Percentiles rank a stretch among this genome's conserved stretches.
Conservation (phyloP, 495 filamentous ascomycete species). For the Neurospora africana region DNA sequence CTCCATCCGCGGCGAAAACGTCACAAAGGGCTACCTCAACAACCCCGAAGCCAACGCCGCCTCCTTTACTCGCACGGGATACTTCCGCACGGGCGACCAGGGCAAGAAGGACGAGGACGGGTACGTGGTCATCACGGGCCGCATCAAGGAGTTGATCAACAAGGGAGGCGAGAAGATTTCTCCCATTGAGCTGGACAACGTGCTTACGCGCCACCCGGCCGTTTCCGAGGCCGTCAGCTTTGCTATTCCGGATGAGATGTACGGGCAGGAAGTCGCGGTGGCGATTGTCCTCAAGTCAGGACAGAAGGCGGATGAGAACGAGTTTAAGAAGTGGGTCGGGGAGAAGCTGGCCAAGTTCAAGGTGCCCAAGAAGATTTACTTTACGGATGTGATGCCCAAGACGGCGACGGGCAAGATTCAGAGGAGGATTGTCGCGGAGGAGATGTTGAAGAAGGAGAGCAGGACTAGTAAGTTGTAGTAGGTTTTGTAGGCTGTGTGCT, state of each 20-base stretch:
- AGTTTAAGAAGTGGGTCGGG: slow-evolving; percentile 55
- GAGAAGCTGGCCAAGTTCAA: slow-evolving; percentile 70
- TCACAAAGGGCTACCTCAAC: slow-evolving; percentile 75
- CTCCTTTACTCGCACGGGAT: slow-evolving; percentile 53
- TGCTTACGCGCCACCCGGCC: slow-evolving; percentile 53
- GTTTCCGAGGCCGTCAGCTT: slow-evolving; percentile 74
- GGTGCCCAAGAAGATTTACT: slow-evolving; percentile 75
- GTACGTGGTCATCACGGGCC: slow-evolving; percentile 65
- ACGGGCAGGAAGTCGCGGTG: slow-evolving; percentile 71
- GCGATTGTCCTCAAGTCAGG: slow-evolving; percentile 65
- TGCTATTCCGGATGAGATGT: slow-evolving; percentile 63
- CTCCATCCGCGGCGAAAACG: slow-evolving; percentile 67
- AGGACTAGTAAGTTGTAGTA: slow-evolving; percentile 31
- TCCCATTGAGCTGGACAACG: slow-evolving; percentile 77
- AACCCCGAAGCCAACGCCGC: slow-evolving; percentile 60
- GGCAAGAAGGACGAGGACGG: slow-evolving; percentile 63
- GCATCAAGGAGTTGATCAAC: slow-evolving; percentile 80
- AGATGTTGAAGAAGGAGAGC: slow-evolving; percentile 52
- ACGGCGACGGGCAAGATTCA: slow-evolving; percentile 88
- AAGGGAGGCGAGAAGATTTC: slow-evolving; percentile 77
- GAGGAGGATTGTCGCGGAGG: slow-evolving; percentile 66
- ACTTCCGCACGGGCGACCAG: slow-evolving; percentile 79
- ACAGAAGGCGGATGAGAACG: slow-evolving; percentile 37
- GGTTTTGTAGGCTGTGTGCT: not conserved
- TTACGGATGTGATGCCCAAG: slow-evolving; percentile 73